Conservation (phyloP, 805 yeast genomes). For the Pichia scutulata region DNA sequence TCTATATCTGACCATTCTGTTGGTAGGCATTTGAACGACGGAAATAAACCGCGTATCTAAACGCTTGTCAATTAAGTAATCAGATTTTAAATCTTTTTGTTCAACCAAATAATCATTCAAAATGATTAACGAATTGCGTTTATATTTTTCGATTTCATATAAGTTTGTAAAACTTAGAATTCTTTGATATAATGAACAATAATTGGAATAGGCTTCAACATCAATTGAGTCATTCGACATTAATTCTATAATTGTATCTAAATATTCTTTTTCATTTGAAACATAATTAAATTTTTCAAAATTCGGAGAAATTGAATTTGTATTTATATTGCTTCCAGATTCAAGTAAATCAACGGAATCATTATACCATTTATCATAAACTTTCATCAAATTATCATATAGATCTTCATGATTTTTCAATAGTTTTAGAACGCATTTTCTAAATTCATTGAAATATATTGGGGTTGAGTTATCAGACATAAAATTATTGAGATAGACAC, state of each 20-base stretch:
- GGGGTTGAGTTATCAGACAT: slow-evolving; percentile 30
- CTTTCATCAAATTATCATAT: slow-evolving; percentile 19
- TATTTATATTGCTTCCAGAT: slow-evolving; percentile 6
- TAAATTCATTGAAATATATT: slow-evolving; percentile 25
- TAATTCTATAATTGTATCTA: slow-evolving; percentile 15
- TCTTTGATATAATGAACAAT: slow-evolving; percentile 21
- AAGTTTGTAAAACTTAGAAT: slow-evolving; percentile 17
- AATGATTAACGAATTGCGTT: slow-evolving; percentile 16
- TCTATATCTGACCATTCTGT: slow-evolving; percentile 42
- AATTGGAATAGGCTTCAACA: slow-evolving; percentile 20
- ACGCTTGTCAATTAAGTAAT: slow-evolving; percentile 30
- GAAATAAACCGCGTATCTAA: slow-evolving; percentile 48
- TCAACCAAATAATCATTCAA: slow-evolving; percentile 24
- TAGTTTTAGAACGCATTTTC: slow-evolving; percentile 24
- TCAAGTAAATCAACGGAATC: slow-evolving; percentile 7
- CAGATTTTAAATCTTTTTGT: slow-evolving; percentile 10
- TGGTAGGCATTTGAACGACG: slow-evolving; percentile 45
- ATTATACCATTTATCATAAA: slow-evolving; percentile 18
- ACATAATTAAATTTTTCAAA: slow-evolving; percentile 18
- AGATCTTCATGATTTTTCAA: slow-evolving; percentile 28
- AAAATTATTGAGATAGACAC: slow-evolving; percentile 36
- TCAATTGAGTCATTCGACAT: slow-evolving; percentile 17
- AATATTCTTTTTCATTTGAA: slow-evolving; percentile 15
- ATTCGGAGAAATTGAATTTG: slow-evolving; percentile 17
- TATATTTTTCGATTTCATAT: slow-evolving; percentile 20